These are phyloP conservation scores for Fraxinus sp. DNA, from an alignment of 305 asterid species.

Conservation along the genomic window DNA sequence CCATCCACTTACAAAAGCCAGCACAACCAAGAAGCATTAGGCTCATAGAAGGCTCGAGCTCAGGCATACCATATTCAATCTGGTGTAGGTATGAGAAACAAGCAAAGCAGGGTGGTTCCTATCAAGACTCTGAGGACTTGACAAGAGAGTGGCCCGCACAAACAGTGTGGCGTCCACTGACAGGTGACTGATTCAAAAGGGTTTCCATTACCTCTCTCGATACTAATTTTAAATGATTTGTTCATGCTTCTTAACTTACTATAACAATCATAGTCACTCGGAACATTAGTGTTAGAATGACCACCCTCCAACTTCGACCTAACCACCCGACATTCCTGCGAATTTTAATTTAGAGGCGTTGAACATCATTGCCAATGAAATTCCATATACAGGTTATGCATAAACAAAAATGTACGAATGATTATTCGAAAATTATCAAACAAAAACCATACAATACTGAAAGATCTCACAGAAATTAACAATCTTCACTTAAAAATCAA, in stretches of 20 bases:
- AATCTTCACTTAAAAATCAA: conserved; percentile 2
- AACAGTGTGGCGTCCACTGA: neutral
- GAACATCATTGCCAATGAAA: neutral
- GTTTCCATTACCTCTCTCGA: neutral
- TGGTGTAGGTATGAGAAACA: neutral
- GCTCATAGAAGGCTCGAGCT: neutral
- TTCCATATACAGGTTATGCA: neutral
- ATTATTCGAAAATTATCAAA: neutral
- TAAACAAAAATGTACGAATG: neutral
- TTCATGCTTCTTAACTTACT: neutral
- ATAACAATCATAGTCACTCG: neutral
- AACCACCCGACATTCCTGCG: neutral
- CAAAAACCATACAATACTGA: neutral
- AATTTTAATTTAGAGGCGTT: neutral
- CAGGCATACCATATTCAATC: neutral
- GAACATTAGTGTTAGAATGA: neutral
- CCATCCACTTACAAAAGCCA: neutral
- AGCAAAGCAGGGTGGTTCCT: neutral
- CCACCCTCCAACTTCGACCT: neutral
- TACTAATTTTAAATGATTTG: neutral
- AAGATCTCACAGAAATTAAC: neutral
- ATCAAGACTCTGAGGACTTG: neutral
- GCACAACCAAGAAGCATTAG: neutral
- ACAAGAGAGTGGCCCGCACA: neutral
- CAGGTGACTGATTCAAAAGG: neutral